Conservation (phyloP, 306 rosid genomes). For the Quercus cerris region DNA sequence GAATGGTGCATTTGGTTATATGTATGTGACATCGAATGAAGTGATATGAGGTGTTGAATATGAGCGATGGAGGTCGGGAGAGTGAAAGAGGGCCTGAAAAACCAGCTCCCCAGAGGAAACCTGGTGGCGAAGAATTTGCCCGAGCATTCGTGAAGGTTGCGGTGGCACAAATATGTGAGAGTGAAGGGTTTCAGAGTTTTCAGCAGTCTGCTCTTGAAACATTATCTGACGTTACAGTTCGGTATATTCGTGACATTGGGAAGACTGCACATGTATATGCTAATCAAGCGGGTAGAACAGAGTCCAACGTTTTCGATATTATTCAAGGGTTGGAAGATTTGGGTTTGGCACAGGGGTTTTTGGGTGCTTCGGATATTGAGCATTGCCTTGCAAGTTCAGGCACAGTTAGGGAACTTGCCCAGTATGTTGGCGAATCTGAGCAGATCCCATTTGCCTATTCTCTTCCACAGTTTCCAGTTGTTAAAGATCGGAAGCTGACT, state of each 20-base stretch:
- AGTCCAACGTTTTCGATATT: conserved; percentile 62
- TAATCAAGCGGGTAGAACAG: conserved; percentile 67
- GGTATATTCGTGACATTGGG: conserved; percentile 55
- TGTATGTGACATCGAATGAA: conserved; percentile 25
- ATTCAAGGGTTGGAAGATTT: conserved; percentile 79
- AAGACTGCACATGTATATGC: conserved; percentile 59
- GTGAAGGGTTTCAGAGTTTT: conserved; percentile 72
- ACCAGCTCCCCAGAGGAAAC: conserved; percentile 37
- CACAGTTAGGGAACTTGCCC: conserved; percentile 42
- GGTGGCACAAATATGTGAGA: conserved; percentile 69
- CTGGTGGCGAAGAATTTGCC: conserved; percentile 59
- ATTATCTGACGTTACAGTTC: conserved; percentile 48
- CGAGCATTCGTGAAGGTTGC: conserved; percentile 48
- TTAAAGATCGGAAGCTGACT: conserved; percentile 48
- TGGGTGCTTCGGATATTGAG: conserved; percentile 66
- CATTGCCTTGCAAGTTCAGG: conserved; percentile 71
- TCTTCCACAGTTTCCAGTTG: conserved; percentile 63
- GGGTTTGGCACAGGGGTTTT: conserved; percentile 63
- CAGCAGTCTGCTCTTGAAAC: conserved; percentile 72
- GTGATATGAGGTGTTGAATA: conserved; percentile 89
- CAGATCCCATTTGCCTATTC: conserved; percentile 52
- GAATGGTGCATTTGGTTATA: conserved; percentile 32
- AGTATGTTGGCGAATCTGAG: conserved; percentile 37
- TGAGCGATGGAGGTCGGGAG: conserved; percentile 90
- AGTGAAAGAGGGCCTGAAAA: conserved; percentile 66